Conservation (phyloP, 768 basidiomycete genomes). For the Sporobolomyces phaffii region DNA sequence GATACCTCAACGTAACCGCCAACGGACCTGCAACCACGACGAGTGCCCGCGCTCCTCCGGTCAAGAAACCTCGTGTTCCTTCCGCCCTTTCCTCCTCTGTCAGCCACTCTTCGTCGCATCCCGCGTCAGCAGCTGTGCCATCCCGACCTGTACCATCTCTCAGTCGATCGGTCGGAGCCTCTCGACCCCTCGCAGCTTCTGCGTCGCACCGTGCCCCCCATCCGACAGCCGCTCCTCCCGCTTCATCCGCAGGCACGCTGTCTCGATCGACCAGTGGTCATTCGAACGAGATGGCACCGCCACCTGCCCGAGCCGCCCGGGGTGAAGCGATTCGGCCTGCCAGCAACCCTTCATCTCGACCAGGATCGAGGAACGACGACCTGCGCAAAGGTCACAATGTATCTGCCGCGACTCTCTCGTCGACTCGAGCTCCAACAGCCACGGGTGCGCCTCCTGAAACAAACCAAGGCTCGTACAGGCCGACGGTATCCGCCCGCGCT, state of each 20-base stretch:
- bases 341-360: constrained; percentile 16
- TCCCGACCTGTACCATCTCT: neutral
- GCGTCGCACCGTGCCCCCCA: neutral
- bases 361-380: constrained; percentile 11
- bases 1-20: constrained; percentile 45
- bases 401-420: neutral
- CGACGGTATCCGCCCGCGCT: neutral
- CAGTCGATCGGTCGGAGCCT: neutral
- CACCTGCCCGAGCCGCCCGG: constrained; percentile 5
- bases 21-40: constrained; percentile 34
- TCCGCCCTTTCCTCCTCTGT: constrained; percentile 8
- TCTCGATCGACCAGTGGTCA: neutral
- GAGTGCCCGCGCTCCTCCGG: neutral
- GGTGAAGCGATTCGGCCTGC: neutral
- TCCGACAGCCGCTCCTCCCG: neutral
- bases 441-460: no score
- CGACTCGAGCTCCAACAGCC: neutral
- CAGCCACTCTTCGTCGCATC: neutral
- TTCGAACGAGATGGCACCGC: neutral
- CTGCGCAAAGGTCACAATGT: neutral
- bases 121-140: neutral
- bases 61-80: constrained; percentile 28
- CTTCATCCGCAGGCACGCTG: neutral
- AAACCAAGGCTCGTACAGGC: constrained; percentile 14
- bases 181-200: neutral